Evolutionary conservation across 768 basidiomycete species (phyloP).

Genomic region (Pulveroboletus frians): DNA sequence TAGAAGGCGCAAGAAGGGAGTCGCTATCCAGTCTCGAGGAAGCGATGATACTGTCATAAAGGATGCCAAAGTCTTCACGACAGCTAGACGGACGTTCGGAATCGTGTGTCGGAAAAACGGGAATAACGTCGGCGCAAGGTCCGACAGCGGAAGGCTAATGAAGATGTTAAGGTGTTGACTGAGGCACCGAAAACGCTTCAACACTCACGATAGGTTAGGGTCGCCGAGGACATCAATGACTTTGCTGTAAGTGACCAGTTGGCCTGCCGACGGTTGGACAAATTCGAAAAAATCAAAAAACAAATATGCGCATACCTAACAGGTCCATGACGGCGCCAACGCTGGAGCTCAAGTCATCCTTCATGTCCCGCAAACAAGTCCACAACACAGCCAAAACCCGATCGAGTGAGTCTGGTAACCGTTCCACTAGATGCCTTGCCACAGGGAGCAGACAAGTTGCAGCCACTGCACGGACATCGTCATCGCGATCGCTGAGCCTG

Average conservation of each 20-base stretch:
- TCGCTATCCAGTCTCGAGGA: slow-evolving; percentile 74
- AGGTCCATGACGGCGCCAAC: slow-evolving; percentile 97
- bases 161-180: slow-evolving; percentile 2
- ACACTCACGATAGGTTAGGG: slow-evolving; percentile 62
- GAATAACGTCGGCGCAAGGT: slow-evolving; percentile 81
- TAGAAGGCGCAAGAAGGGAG: slow-evolving; percentile 73
- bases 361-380: slow-evolving; percentile 87
- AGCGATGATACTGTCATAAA: slow-evolving; percentile 78
- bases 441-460: slow-evolving; percentile 89
- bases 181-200: not conserved
- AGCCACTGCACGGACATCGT: slow-evolving; percentile 94
- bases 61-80: slow-evolving; percentile 81
- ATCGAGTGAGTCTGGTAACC: slow-evolving; percentile 65
- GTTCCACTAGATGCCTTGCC: slow-evolving; percentile 71
- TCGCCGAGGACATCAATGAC: slow-evolving; percentile 75
- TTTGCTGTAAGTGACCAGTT: slow-evolving; percentile 71
- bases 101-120: slow-evolving; percentile 99
- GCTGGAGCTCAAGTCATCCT: slow-evolving; percentile 94
- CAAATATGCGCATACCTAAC: slow-evolving; percentile 51
- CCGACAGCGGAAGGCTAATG: slow-evolving; percentile 69
- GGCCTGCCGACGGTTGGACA: slow-evolving; percentile 44
- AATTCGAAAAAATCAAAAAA: not conserved
- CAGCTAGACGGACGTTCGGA: slow-evolving; percentile 84
- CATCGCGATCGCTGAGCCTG: slow-evolving; percentile 86
- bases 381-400: slow-evolving; percentile 81